Evolutionary conservation across 495 filamentous ascomycete genomes (phyloP).

Genomic region (Jackrogersella minutella): DNA sequence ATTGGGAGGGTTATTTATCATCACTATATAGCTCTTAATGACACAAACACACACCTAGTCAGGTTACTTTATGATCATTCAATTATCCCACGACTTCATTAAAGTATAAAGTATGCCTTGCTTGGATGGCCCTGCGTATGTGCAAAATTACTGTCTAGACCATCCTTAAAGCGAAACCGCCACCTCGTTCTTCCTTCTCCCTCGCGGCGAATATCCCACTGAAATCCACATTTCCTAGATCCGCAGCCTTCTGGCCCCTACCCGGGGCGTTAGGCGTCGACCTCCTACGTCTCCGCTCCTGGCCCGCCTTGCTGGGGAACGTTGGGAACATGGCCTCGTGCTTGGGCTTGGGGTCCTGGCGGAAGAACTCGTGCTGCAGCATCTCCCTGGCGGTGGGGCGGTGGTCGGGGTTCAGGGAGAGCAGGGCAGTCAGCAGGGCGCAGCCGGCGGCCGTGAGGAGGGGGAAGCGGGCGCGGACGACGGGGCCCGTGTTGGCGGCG

Average conservation of each 20-base stretch:
- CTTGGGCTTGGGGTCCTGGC: constrained; percentile 88
- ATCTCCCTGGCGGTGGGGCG: constrained; percentile 70
- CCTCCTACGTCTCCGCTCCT: constrained; percentile 78
- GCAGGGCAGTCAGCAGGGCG: constrained; percentile 69
- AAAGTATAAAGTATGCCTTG: not conserved
- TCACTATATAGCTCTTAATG: constrained; percentile 47
- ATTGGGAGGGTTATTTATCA: constrained; percentile 34
- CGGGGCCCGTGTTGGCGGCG: constrained; percentile 48
- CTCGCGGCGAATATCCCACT: constrained; percentile 78
- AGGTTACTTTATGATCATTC: constrained; percentile 7
- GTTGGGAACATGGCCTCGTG: constrained; percentile 87
- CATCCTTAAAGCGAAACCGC: constrained; percentile 82
- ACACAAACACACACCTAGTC: constrained; percentile 31
- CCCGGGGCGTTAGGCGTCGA: constrained; percentile 88
- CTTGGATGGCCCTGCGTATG: not conserved
- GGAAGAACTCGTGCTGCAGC: constrained; percentile 84
- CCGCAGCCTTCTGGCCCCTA: constrained; percentile 73
- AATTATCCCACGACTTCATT: not conserved
- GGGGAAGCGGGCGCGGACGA: constrained; percentile 78
- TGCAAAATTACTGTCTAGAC: constrained; percentile 46
- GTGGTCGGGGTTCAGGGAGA: constrained; percentile 76
- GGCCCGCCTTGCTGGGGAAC: constrained; percentile 92
- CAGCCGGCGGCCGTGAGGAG: constrained; percentile 80
- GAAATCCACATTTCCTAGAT: constrained; percentile 75
- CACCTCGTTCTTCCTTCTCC: constrained; percentile 77